Base-by-base conservation (phyloP, 1,284 basidiomycete genomes). In the Schizopora paradoxa region DNA sequence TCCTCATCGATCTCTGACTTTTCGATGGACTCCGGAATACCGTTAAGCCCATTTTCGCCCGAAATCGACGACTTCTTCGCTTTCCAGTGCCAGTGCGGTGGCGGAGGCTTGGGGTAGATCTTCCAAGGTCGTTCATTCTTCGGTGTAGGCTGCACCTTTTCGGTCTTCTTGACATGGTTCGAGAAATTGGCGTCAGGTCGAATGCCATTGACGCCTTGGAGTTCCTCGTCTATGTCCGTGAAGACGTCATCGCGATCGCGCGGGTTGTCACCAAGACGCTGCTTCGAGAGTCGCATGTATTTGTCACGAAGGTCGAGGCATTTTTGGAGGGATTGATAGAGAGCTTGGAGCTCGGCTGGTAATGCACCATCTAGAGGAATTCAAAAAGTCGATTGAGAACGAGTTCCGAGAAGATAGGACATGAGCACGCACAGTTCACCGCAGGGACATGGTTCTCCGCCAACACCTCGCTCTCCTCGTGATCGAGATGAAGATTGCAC, bases 261-360 rank as follows among this genome's bases (percentile, higher is more conserved):
- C 0, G 93, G 93, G 62, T 96, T 88, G 66, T 97, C 94, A 3
- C 92, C 91, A 1, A 94, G 75, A 44, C 86, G 77, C 62, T 97
- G 93, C 6, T 82, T 76, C 0, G 92, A 95, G 45, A 78, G 76
- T 10, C 70, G 56, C 68, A 94, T 91, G 67, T 96, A 97, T 65
- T 95, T 96, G 69, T 96, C 92, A 18, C 93, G 84, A 16, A 96
- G 70, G 48, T 87, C 78, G 39, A 96, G 77, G 58, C 91, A 95
- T 58, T 73, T 77, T 51, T 87, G 79, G 59, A 97, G 68, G 5
- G 74, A 66, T 56, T 80, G 73, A 43, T 82, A 75, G 14, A 84
- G 68, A 11, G 68, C 62, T 3, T 64, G 55, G 48, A 78, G 73
- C 60, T 87, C 84, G 0, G 71, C 63, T 4, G 67, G 68, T 34